phyloP scores from a whole-genome alignment of 768 basidiomycete species.

The Rhodosporidiobolus sp. region DNA sequence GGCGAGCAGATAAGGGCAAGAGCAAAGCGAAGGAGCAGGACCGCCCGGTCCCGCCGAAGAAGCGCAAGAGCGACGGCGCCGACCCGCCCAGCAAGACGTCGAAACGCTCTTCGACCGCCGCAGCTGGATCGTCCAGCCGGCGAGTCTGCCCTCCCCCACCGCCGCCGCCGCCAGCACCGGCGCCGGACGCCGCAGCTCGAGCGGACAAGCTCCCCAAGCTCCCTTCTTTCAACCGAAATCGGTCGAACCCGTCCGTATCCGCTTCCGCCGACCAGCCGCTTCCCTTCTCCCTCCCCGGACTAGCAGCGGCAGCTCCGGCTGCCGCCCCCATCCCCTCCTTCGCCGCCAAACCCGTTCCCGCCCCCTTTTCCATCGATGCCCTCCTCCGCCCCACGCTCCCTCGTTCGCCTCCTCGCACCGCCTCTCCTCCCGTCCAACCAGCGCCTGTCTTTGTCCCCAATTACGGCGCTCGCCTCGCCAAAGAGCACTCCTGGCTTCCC shows the following conservation, averaged over 20 bases:
- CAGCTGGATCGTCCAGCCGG: no score
- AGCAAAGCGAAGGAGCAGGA: neutral
- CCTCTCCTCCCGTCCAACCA: neutral
- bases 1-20: neutral
- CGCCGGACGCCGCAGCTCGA: neutral
- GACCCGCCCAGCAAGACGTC: neutral
- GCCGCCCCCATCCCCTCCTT: neutral
- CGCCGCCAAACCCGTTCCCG: neutral
- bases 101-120: no score
- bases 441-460: neutral
- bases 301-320: neutral
- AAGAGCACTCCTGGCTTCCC: neutral
- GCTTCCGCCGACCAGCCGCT: no score
- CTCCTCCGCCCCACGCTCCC: neutral
- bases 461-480: neutral
- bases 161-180: no score
- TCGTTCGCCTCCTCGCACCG: neutral
- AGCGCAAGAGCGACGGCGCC: neutral
- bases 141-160: neutral
- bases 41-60: neutral
- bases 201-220: neutral
- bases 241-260: no score
- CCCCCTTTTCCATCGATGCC: neutral
- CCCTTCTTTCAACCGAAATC: neutral
- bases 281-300: neutral